phyloP scores from a whole-genome alignment of 1,284 basidiomycete genomes.

The Trichosporon asahii region DNA sequence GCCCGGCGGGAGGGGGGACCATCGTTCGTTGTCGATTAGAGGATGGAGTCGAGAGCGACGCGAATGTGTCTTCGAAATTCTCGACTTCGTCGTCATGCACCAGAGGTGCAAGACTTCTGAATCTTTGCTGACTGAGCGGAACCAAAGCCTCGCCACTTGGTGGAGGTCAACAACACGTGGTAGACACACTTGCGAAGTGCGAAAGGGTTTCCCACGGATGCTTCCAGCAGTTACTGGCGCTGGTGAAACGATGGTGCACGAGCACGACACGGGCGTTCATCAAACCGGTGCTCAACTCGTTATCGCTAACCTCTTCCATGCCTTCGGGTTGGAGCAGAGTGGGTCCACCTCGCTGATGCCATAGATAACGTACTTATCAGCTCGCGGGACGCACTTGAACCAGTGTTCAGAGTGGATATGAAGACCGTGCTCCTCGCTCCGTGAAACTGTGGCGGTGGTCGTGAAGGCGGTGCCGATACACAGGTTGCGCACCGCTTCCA shows the following conservation, averaged over 20 bases:
- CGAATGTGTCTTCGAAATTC: neutral
- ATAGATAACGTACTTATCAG: neutral
- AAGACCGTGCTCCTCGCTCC: no score
- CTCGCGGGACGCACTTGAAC: no score
- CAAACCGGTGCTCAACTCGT: neutral
- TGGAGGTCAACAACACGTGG: neutral
- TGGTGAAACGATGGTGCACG: no score
- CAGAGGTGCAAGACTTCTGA: neutral
- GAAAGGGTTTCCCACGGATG: no score
- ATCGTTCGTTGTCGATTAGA: neutral
- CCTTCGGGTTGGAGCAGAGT: neutral
- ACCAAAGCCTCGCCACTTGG: constrained; percentile 2
- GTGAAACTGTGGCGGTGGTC: no score
- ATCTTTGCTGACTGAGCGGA: constrained; percentile 6
- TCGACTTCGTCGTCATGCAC: neutral
- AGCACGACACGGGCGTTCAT: neutral
- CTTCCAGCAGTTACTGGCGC: no score
- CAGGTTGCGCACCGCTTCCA: neutral
- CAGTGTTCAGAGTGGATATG: neutral
- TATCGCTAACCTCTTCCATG: neutral
- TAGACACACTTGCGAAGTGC: no score
- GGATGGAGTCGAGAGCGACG: neutral
- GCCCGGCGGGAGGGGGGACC: constrained; percentile 14
- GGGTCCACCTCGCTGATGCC: neutral
- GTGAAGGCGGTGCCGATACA: neutral